Evolutionary conservation across 805 yeast genomes (phyloP).

Genomic region (Candida coquimbonensis): DNA sequence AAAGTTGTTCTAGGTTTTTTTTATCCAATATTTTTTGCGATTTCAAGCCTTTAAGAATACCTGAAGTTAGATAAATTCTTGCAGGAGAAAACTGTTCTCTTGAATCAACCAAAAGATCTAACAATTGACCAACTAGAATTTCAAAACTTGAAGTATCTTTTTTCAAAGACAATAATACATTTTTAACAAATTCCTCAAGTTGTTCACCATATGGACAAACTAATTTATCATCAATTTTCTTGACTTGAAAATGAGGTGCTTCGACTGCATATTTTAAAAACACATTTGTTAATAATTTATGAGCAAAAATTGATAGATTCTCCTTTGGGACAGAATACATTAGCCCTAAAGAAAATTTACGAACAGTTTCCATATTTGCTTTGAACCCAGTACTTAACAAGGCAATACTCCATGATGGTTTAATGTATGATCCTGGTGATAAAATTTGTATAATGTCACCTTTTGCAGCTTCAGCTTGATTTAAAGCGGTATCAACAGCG

Average conservation of each 20-base stretch:
- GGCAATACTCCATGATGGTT: conserved; percentile 65
- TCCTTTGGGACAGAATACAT: conserved; percentile 44
- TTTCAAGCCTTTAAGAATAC: conserved; percentile 48
- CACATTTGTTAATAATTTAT: conserved; percentile 33
- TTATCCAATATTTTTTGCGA: conserved; percentile 17
- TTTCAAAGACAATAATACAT: conserved; percentile 26
- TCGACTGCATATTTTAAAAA: conserved; percentile 56
- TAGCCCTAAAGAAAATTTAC: conserved; percentile 52
- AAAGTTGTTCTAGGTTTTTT: conserved; percentile 25
- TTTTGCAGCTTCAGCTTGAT: conserved; percentile 76
- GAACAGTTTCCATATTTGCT: conserved; percentile 71
- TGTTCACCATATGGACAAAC: conserved; percentile 54
- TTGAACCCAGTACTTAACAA: conserved; percentile 70
- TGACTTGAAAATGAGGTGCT: conserved; percentile 53
- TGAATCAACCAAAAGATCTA: conserved; percentile 40
- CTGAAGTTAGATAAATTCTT: conserved; percentile 51
- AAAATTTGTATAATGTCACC: conserved; percentile 53
- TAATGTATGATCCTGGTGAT: conserved; percentile 42
- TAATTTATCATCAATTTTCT: conserved; percentile 24
- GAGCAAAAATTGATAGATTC: conserved; percentile 40
- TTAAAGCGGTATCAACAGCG: conserved; percentile 78
- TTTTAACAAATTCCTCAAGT: conserved; percentile 38
- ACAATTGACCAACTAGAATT: conserved; percentile 24
- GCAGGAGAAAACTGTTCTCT: conserved; percentile 63
- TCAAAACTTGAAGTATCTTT: conserved; percentile 24